A percentile compares a stretch with the other conserved stretches of the same genome.
These are phyloP conservation scores for Tolypocladium inflatum DNA, from an alignment of 2,329 filamentous ascomycete genomes.

Conservation along the genomic window DNA sequence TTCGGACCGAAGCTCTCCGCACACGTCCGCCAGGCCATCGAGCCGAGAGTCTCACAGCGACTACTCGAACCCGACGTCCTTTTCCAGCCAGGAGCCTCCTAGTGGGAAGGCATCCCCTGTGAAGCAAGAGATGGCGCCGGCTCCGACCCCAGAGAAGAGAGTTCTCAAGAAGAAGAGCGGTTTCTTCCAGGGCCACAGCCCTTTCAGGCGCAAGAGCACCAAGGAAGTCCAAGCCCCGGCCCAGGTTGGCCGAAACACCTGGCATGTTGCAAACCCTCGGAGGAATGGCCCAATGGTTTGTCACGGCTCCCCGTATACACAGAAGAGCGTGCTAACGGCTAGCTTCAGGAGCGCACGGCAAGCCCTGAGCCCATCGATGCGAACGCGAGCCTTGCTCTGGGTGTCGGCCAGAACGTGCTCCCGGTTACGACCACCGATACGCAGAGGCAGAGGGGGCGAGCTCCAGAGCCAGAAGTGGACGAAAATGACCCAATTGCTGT, in stretches of 20 bases:
- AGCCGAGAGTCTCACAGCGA: conserved; percentile 88
- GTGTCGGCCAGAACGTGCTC: conserved; percentile 93
- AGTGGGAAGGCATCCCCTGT: conserved; percentile 66
- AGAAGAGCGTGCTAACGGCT: neutral
- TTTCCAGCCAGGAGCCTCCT: conserved; percentile 73
- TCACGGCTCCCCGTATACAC: neutral
- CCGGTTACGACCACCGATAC: conserved; percentile 75
- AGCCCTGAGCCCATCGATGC: conserved; percentile 87
- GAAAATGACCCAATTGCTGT: conserved; percentile 82
- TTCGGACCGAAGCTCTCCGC: conserved; percentile 41
- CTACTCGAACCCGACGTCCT: conserved; percentile 78
- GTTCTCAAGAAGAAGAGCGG: conserved; percentile 65
- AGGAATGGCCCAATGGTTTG: conserved; percentile 4
- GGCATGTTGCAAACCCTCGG: conserved; percentile 33
- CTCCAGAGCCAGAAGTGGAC: conserved; percentile 35
- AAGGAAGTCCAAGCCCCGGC: conserved; percentile 47
- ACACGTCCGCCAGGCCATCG: conserved; percentile 59
- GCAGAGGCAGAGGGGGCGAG: conserved; percentile 22
- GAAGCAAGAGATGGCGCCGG: conserved; percentile 48
- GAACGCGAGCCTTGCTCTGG: conserved; percentile 83
- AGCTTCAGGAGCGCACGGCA: conserved; percentile 29
- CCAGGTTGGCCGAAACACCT: conserved; percentile 46
- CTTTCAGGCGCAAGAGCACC: conserved; percentile 86
- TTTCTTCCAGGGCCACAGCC: conserved; percentile 88
- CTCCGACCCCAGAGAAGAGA: conserved; percentile 51